These are phyloP conservation scores for Borovskyia barvae DNA, from an alignment of 208 protist species.

Conservation along the genomic window DNA sequence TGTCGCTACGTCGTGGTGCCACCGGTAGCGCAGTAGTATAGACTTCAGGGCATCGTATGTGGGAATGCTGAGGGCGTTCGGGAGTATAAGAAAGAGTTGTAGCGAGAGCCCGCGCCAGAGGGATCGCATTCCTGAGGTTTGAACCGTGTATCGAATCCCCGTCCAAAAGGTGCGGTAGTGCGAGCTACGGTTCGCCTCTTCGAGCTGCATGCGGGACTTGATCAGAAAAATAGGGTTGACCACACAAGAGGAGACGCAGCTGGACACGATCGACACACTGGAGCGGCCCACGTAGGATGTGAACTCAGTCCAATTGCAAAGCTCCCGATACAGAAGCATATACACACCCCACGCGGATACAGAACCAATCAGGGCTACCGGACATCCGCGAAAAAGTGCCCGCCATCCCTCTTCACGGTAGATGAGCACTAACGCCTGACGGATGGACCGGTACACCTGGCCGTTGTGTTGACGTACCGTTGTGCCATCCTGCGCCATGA, in stretches of 20 bases:
- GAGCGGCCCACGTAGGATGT: constrained; percentile 44
- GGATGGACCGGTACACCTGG: constrained; percentile 42
- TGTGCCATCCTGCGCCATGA: constrained; percentile 78
- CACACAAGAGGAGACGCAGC: constrained; percentile 37
- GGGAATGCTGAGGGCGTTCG: constrained; percentile 71
- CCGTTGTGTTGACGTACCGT: constrained; percentile 53
- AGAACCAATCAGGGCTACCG: constrained; percentile 41
- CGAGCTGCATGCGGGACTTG: constrained; percentile 83
- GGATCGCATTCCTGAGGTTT: constrained; percentile 59
- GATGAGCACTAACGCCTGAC: constrained; percentile 29
- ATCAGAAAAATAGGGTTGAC: constrained; percentile 67
- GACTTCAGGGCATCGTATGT: constrained; percentile 82
- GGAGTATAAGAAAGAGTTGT: constrained; percentile 77
- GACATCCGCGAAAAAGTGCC: constrained; percentile 51
- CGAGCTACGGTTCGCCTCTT: constrained; percentile 39
- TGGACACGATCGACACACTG: constrained; percentile 44
- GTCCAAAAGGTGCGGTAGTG: constrained; percentile 68
- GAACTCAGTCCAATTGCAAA: constrained; percentile 53
- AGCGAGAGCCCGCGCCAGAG: constrained; percentile 77
- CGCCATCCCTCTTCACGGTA: constrained; percentile 42
- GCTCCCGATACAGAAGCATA: constrained; percentile 61
- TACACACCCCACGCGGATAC: constrained; percentile 62
- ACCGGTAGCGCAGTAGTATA: constrained; percentile 39
- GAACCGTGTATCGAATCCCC: constrained; percentile 50
- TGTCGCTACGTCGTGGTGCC: constrained; percentile 14